These are phyloP conservation scores for Colletotrichum higginsianum DNA, from an alignment of 2,329 filamentous ascomycete species.

Conservation along the genomic window DNA sequence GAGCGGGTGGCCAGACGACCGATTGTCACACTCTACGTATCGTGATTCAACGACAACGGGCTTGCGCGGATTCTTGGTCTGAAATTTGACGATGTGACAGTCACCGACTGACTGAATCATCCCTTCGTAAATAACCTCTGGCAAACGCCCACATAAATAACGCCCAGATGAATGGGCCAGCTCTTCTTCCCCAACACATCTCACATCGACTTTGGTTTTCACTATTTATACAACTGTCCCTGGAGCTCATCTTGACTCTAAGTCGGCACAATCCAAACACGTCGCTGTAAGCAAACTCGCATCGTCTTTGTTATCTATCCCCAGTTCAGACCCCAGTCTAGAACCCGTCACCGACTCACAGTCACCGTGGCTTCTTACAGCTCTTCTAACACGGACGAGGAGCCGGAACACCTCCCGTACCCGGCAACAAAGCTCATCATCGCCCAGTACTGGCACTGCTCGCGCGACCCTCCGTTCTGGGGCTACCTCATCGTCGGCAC, in stretches of 20 bases:
- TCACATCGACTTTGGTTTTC: background rate
- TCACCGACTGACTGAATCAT: constrained; percentile 1
- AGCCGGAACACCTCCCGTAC: constrained; percentile 53
- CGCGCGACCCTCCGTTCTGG: constrained; percentile 55
- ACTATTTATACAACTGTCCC: background rate
- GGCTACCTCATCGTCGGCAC: constrained; percentile 63
- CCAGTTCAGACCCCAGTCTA: no score
- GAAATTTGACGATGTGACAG: background rate
- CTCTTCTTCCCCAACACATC: background rate
- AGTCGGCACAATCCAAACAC: background rate
- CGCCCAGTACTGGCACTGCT: constrained; percentile 57
- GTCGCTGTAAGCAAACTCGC: no score
- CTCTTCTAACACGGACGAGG: background rate
- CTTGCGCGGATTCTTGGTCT: background rate
- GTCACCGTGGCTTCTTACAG: constrained; percentile 31
- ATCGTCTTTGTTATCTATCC: background rate
- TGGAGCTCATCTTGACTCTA: background rate
- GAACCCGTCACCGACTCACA: background rate
- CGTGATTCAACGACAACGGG: background rate
- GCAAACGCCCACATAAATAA: background rate
- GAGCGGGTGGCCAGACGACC: no score
- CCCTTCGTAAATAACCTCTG: background rate
- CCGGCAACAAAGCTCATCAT: constrained; percentile 63
- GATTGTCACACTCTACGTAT: background rate
- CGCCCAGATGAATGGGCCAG: background rate